phyloP scores from a whole-genome alignment of 2,329 filamentous ascomycete species.

The Beauveria sp. region DNA sequence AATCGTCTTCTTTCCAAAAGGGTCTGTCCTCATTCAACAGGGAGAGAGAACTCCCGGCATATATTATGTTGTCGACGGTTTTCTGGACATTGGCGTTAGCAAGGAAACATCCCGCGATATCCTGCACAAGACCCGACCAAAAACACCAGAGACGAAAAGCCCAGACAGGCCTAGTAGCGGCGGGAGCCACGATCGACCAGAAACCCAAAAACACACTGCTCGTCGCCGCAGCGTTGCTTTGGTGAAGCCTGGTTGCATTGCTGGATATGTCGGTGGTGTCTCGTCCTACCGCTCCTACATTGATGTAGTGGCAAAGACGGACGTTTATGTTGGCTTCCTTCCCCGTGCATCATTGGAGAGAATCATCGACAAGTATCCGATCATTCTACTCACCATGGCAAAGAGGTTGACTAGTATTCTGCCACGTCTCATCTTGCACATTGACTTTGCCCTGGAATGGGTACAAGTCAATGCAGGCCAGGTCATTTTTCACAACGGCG shows the following conservation, averaged over 20 bases:
- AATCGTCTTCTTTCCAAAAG: slow-evolving; percentile 95
- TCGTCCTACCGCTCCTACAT: slow-evolving; percentile 95
- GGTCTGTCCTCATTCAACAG: slow-evolving; percentile 89
- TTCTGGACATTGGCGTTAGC: slow-evolving; percentile 87
- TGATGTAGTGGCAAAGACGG: slow-evolving; percentile 93
- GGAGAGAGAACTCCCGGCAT: slow-evolving; percentile 93
- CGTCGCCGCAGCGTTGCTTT: slow-evolving; percentile 69
- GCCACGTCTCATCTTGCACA: slow-evolving; percentile 84
- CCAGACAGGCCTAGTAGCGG: neutral
- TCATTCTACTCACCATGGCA: slow-evolving; percentile 89
- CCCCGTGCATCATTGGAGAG: slow-evolving; percentile 78
- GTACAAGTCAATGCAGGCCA: slow-evolving; percentile 93
- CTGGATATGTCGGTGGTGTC: slow-evolving; percentile 88
- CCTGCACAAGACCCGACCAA: slow-evolving; percentile 15
- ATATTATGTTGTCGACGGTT: slow-evolving; percentile 97
- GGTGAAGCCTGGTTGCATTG: slow-evolving; percentile 89
- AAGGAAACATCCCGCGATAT: slow-evolving; percentile 24
- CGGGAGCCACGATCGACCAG: slow-evolving; percentile 13
- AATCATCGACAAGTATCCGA: slow-evolving; percentile 87
- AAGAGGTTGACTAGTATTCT: slow-evolving; percentile 86
- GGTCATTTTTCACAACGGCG: slow-evolving; percentile 84
- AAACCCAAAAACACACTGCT: slow-evolving; percentile 38
- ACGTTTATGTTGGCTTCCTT: slow-evolving; percentile 94
- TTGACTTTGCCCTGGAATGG: slow-evolving; percentile 98
- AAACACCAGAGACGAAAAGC: neutral